A percentile compares a stretch with the other conserved stretches of the same genome.
phyloP scores from a whole-genome alignment of 345 rosid genomes.

The Raphanus raphanistrum region DNA sequence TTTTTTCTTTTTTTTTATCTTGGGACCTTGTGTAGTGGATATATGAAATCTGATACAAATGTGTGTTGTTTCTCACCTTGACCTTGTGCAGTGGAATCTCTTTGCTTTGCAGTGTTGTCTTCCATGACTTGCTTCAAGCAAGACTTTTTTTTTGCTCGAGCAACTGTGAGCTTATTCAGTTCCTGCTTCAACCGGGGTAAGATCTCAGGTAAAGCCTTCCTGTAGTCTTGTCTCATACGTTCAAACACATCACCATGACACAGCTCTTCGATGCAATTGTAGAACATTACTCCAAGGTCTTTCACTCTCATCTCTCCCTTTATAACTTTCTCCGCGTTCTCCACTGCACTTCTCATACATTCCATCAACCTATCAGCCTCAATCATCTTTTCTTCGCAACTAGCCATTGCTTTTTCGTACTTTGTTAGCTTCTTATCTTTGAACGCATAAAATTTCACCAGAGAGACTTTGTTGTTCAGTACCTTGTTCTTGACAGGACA shows the following conservation, averaged over 20 bases:
- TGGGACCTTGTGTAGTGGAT: background rate
- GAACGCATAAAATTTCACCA: background rate
- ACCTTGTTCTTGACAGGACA: background rate
- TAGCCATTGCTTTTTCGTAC: background rate
- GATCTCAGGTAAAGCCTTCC: slow-evolving; percentile 4
- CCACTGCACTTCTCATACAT: background rate
- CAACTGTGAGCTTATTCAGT: background rate
- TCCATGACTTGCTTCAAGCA: background rate
- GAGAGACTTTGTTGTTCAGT: background rate
- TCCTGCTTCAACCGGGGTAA: background rate
- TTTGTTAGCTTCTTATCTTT: background rate
- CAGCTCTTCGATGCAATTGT: background rate
- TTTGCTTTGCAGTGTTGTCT: background rate
- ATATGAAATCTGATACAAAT: background rate
- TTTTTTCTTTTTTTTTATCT: background rate
- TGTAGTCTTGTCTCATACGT: background rate
- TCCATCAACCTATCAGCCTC: background rate
- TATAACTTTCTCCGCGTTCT: background rate
- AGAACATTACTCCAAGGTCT: slow-evolving; percentile 4
- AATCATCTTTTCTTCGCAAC: slow-evolving; percentile 12
- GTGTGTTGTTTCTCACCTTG: slow-evolving; percentile 3
- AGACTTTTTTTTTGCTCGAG: background rate
- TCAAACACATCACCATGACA: background rate
- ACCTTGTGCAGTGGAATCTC: background rate
- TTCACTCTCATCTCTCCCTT: background rate